Conservation (phyloP, 23 red algal genomes). For the Gracilaria gracilis region DNA sequence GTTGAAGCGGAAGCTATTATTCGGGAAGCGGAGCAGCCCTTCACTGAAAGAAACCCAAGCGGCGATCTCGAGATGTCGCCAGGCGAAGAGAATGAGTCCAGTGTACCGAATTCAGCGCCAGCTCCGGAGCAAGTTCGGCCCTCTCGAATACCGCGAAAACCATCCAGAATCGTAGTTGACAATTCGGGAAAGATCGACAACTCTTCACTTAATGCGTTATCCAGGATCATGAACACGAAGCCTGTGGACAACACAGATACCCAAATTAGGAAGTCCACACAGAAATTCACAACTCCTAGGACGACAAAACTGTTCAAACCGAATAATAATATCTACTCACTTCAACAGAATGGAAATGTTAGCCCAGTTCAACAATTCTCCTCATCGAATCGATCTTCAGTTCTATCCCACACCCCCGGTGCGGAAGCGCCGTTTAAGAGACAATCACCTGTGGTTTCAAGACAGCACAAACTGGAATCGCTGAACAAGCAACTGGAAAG, state of each 20-base stretch:
- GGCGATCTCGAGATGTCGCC: background rate
- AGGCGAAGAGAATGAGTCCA: background rate
- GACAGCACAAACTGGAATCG: background rate
- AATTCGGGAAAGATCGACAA: constrained; percentile 6
- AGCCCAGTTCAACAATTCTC: background rate
- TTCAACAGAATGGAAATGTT: background rate
- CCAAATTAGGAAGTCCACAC: background rate
- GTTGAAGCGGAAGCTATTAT: background rate
- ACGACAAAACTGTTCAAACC: constrained; percentile 16
- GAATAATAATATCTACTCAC: constrained; percentile 9
- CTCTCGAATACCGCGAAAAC: background rate
- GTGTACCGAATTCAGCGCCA: background rate
- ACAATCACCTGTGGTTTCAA: background rate
- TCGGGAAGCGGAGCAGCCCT: background rate
- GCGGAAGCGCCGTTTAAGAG: background rate
- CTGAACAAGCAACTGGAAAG: background rate
- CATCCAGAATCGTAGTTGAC: background rate
- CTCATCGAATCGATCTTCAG: background rate
- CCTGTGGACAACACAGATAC: background rate
- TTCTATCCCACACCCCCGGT: constrained; percentile 4
- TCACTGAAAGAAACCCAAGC: background rate
- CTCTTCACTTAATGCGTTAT: background rate
- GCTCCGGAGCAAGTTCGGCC: background rate
- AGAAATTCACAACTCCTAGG: background rate
- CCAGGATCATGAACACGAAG: background rate